Base-by-base conservation (phyloP, 257 asterid genomes). In the Craterostigma plantagineum region DNA sequence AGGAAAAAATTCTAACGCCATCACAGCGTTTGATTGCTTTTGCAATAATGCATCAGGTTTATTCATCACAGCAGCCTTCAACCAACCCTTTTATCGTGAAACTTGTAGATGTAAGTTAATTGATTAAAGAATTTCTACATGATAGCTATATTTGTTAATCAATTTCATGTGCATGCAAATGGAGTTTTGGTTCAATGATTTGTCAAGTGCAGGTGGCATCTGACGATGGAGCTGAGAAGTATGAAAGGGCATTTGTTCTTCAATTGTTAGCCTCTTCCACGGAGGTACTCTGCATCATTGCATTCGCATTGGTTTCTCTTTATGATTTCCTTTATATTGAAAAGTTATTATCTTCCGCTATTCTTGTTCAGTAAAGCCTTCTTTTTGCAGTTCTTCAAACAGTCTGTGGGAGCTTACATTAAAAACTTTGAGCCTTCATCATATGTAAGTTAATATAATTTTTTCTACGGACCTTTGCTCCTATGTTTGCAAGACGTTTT, bases 221-320 rank as follows among this genome's bases (percentile, higher is more conserved):
- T 39, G 75, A 79, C 50, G 95, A 79, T 54, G 79, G 49, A 52
- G 82, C 73, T 53, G 92, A 79, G 62, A 77, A 60, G 42, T 63
- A 40, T 63, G 97, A 79, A 68, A 72, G 90, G 52, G 81, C 78
- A 46, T 87, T 87, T 59, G 48, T 79, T 58, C 82, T 87, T 63
- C 90, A 76, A 50, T 69, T 87, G 50, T 68, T 82, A 49, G 65
- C 64, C 46, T 67, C 79, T 45, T 54, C 79, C 42, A 23, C 30
- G 63, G 46, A 43, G 64, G 92, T 81, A 93, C 93, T 87, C 65
- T 50, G 33, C 10, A 42, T 30, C 56, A 42, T 44, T 50, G 58
- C 56, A 51, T 37, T 36, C 53, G 38, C 51, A 0, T 15, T 15
- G 10, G 2, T 16, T 43, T 16, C 13, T 12, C 10, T 15, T 15